Percentiles rank a stretch among this genome's conserved stretches.
phyloP scores from a whole-genome alignment of 208 protist genomes.

The Leishmania aethiopica region DNA sequence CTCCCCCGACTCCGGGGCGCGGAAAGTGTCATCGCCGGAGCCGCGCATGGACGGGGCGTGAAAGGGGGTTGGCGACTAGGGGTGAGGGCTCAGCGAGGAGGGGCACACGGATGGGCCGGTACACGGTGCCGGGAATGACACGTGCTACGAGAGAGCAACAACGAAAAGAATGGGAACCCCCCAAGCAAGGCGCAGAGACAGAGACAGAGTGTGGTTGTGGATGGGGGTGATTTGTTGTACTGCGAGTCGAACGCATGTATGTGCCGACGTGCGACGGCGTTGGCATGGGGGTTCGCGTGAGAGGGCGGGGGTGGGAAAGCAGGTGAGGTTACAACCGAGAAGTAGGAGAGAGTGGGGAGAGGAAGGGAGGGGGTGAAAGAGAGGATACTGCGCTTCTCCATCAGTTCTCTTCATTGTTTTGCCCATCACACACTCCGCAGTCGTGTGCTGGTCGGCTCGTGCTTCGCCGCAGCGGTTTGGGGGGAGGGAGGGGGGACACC shows the following conservation, averaged over 20 bases:
- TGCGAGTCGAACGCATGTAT: not conserved
- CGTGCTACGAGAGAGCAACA: not conserved
- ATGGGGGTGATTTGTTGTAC: not conserved
- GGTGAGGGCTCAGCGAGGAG: not conserved
- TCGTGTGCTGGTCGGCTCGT: not conserved
- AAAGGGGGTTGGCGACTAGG: not conserved
- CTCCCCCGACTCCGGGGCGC: constrained; percentile 28
- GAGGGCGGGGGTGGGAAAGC: not conserved
- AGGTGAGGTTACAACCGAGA: not conserved
- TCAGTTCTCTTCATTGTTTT: not conserved
- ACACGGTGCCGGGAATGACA: not conserved
- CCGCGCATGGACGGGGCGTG: constrained; percentile 15
- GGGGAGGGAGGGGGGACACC: not conserved
- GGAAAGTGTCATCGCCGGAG: constrained; percentile 30
- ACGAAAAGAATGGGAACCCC: not conserved
- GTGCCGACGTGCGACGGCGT: not conserved
- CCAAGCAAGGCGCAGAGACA: not conserved
- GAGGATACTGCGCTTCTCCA: not conserved
- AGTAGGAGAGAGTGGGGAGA: not conserved
- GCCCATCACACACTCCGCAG: not conserved
- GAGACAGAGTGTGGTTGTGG: not conserved
- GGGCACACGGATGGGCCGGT: not conserved
- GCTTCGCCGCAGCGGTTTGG: not conserved
- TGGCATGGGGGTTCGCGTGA: not conserved
- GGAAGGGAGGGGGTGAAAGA: not conserved